Base-by-base conservation (phyloP, 768 basidiomycete genomes). In the Austroboletus eburneus region DNA sequence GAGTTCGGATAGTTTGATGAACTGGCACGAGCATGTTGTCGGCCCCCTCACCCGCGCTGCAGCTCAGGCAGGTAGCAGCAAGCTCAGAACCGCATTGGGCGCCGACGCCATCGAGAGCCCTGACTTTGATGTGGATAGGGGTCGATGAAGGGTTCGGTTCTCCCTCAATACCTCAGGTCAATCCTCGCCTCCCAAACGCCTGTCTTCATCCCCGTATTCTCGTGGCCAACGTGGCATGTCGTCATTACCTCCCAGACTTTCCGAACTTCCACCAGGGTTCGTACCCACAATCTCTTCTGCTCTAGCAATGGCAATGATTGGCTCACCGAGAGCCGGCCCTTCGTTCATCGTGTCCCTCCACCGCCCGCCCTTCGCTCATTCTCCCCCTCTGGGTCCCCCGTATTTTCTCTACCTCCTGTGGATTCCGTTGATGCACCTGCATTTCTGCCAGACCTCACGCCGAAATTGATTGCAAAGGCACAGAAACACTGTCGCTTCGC, bases 401-500 rank as follows among this genome's bases (percentile, higher is more conserved):
- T 36, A n/a, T 46, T 48, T 14, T 32, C 37, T 27, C 12, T 27
- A 27, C 27, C 27, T 3, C 25, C 41, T 16, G 3, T 18, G 42
- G 59, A 59, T 7, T 3, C 30, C 27, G 39, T 50, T 18, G 50
- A 48, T 5, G 34, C 41, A 8, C 57, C 55, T 32, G 23, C 58
- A 44, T 62, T 52, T 29, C 58, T 56, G 16, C 49, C 53, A 18
- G 81, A 83, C 25, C 66, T 92, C 38, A 80, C 86, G 1, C 81
- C 87, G 4, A 71, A 70, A 43, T 61, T 82, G 43, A 76, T 96
- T 21, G 73, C 83, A 17, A 80, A 85, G 51, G 81, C 80, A 13
- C 94, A 99, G 73, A 96, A 89, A 62, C 92, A 94, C 57, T 92
- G 92, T 56, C 78, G 79, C 43, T 96, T 87, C 69, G 95, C 95